Percentiles rank a stretch among this genome's conserved stretches.
Conservation (phyloP, 2,329 filamentous ascomycete genomes). For the Fusarium sp. region DNA sequence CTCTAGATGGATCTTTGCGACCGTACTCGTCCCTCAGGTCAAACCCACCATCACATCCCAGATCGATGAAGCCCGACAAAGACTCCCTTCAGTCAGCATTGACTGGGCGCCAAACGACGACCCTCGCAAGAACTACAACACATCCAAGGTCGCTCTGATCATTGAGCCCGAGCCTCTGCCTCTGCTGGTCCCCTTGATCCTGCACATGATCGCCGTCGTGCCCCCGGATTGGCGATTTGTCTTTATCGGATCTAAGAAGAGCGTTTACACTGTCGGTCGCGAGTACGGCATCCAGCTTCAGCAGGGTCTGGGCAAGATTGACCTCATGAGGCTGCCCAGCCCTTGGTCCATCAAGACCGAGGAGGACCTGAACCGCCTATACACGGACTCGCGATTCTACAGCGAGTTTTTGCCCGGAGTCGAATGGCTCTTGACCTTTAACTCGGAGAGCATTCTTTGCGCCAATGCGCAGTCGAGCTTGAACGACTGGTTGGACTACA, state of each 20-base stretch:
- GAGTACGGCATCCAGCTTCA: background rate
- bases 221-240: background rate
- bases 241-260: conserved; percentile 3
- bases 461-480: background rate
- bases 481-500: conserved; percentile 2
- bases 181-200: background rate
- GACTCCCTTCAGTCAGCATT: background rate
- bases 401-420: background rate
- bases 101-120: background rate
- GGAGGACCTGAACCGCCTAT: background rate
- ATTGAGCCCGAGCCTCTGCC: background rate
- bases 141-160: conserved; percentile 3
- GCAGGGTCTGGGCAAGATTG: conserved; percentile 1
- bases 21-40: background rate
- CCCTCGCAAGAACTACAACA: conserved; percentile 1
- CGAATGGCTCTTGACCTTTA: background rate
- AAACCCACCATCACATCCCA: background rate
- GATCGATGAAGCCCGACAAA: background rate
- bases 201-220: background rate
- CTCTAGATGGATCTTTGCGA: background rate
- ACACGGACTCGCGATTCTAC: conserved; percentile 1
- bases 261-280: background rate
- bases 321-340: background rate
- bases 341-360: background rate
- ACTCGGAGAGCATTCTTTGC: background rate